These are phyloP conservation scores for Lactarius sp. DNA, from an alignment of 768 basidiomycete species.

Conservation along the genomic window DNA sequence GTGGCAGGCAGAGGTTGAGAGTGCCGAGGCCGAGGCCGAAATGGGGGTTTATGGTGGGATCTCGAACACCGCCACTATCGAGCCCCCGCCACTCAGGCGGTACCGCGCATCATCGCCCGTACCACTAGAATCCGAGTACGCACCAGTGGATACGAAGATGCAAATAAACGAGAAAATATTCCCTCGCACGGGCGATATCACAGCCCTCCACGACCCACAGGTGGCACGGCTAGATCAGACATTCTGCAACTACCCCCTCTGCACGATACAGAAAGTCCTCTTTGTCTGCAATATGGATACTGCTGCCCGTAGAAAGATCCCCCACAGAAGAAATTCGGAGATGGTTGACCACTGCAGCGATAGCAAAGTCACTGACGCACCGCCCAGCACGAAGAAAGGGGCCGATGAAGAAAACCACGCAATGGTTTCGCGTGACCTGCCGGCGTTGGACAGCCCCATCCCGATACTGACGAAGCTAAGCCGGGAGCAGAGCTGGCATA, in stretches of 20 bases:
- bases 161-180: conserved; percentile 34
- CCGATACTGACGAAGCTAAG: conserved; percentile 11
- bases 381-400: not conserved
- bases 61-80: not conserved
- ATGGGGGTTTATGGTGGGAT: conserved; percentile 28
- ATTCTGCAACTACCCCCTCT: conserved; percentile 52
- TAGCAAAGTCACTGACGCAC: not conserved
- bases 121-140: not conserved
- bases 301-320: not conserved
- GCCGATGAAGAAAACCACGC: not conserved
- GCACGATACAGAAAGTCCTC: conserved; percentile 64
- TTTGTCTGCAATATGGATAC: conserved; percentile 53
- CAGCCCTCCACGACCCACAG: conserved; percentile 53
- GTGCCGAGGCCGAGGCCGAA: conserved; percentile 21
- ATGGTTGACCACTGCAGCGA: not conserved
- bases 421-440: not conserved
- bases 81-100: conserved; percentile 13
- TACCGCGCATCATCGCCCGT: conserved; percentile 7
- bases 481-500: conserved; percentile 23
- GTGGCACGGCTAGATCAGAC: conserved; percentile 53
- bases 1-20: conserved; percentile 29
- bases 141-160: conserved; percentile 6
- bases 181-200: conserved; percentile 62
- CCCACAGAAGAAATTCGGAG: not conserved
- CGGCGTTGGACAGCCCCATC: not conserved